phyloP scores from a whole-genome alignment of 1,284 basidiomycete genomes.

The Ustilago xerochloae region DNA sequence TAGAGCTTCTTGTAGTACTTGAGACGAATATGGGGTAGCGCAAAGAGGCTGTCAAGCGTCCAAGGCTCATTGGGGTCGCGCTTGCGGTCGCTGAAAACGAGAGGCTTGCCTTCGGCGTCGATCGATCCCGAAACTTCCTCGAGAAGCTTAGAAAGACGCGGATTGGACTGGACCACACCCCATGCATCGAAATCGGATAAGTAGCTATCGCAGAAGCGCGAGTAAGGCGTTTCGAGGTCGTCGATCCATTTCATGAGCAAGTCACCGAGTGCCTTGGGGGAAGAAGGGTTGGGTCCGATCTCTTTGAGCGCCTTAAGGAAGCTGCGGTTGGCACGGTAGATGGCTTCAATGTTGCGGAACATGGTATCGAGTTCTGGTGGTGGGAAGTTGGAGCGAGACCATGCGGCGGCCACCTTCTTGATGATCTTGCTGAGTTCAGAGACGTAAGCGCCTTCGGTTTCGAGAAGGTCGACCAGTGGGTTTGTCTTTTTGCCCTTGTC shows the following conservation, averaged over 20 bases:
- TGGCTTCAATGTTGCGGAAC: conserved; percentile 90
- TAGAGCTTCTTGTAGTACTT: conserved; percentile 95
- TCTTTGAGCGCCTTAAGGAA: conserved; percentile 83
- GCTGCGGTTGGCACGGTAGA: conserved; percentile 89
- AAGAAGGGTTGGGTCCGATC: conserved; percentile 89
- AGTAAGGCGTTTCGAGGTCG: conserved; percentile 79
- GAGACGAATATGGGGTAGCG: conserved; percentile 83
- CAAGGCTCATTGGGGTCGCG: conserved; percentile 71
- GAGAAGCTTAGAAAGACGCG: conserved; percentile 78
- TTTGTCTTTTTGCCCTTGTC: conserved; percentile 71
- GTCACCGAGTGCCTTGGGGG: conserved; percentile 94
- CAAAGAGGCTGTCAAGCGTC: conserved; percentile 88
- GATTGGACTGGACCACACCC: conserved; percentile 80
- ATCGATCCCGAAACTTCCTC: conserved; percentile 74
- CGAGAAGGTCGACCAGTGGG: conserved; percentile 89
- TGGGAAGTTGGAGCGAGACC: conserved; percentile 93
- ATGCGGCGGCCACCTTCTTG: conserved; percentile 95
- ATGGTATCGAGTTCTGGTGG: conserved; percentile 89
- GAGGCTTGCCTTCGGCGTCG: conserved; percentile 47
- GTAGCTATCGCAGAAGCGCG: conserved; percentile 80
- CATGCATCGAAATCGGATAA: conserved; percentile 83
- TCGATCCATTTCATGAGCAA: conserved; percentile 95
- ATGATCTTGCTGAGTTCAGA: conserved; percentile 89
- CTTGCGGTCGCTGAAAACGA: conserved; percentile 51
- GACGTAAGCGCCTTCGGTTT: conserved; percentile 93